A percentile compares a stretch with the other conserved stretches of the same genome.
Evolutionary conservation across 2,329 filamentous ascomycete species (phyloP).

Genomic region (Alternaria postmessia): DNA sequence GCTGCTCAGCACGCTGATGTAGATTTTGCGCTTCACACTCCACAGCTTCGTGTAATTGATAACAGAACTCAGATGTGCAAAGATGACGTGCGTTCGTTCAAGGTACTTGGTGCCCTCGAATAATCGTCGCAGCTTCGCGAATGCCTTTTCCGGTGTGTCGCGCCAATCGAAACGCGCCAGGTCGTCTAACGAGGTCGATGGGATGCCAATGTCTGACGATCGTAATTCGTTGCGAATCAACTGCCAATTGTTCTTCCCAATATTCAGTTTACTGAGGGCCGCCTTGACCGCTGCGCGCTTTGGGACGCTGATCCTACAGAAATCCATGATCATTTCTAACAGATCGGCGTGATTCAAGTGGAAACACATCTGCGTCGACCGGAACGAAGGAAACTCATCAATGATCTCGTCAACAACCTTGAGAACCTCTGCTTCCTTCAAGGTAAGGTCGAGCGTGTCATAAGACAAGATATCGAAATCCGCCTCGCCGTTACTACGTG

Average conservation of each 20-base stretch:
- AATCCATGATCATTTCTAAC: constrained; percentile 86
- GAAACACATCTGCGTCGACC: constrained; percentile 80
- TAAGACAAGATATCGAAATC: constrained; percentile 96
- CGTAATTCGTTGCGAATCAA: constrained; percentile 84
- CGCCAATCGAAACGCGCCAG: constrained; percentile 90
- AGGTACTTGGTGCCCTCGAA: constrained; percentile 63
- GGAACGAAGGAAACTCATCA: constrained; percentile 77
- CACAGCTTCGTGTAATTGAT: constrained; percentile 79
- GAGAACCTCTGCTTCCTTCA: constrained; percentile 92
- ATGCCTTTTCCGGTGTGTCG: constrained; percentile 76
- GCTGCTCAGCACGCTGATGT: constrained; percentile 84
- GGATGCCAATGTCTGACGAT: constrained; percentile 80
- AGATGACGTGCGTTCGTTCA: constrained; percentile 62
- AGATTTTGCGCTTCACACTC: constrained; percentile 78
- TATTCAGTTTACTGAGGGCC: constrained; percentile 84
- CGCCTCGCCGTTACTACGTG: constrained; percentile 83
- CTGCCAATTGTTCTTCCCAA: constrained; percentile 80
- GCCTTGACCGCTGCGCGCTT: constrained; percentile 80
- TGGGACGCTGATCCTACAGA: constrained; percentile 77
- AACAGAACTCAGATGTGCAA: constrained; percentile 82
- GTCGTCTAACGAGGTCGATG: constrained; percentile 89
- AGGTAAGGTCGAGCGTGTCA: constrained; percentile 78
- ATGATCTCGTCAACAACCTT: constrained; percentile 95
- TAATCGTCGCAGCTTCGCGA: constrained; percentile 67
- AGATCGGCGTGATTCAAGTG: constrained; percentile 89